Conservation (phyloP, 345 rosid genomes). For the Euphorbia tirucalli region DNA sequence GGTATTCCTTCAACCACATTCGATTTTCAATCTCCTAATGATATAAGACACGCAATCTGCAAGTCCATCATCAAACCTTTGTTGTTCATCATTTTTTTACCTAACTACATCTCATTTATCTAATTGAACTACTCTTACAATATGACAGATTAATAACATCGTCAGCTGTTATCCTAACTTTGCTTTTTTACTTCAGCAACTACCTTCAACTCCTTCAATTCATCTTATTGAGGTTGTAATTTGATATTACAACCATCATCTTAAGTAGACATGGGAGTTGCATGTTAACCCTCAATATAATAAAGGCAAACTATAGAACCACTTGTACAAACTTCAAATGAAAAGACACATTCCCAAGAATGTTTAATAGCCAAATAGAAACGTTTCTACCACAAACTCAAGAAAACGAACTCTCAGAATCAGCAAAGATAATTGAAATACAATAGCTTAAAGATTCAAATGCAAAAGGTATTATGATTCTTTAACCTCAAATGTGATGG, state of each 20-base stretch:
- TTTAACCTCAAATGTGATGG: conserved; percentile 72
- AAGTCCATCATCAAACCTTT: background rate
- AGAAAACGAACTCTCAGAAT: background rate
- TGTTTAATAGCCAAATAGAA: too few species aligned
- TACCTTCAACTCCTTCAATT: background rate
- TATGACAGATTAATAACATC: background rate
- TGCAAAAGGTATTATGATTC: conserved; percentile 13
- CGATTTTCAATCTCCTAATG: background rate
- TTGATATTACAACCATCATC: background rate
- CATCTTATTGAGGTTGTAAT: background rate
- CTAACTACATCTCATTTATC: background rate
- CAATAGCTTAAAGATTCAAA: background rate
- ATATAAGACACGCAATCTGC: background rate
- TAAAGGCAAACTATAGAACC: background rate
- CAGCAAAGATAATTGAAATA: background rate
- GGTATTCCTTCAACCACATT: background rate
- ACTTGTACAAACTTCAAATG: background rate
- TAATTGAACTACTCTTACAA: too few species aligned
- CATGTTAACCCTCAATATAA: too few species aligned
- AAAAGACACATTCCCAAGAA: too few species aligned
- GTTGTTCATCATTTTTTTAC: background rate
- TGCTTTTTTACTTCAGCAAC: too few species aligned
- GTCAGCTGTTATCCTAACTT: background rate
- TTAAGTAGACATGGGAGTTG: background rate
- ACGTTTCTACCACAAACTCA: too few species aligned